Percentiles rank a stretch among this genome's conserved stretches.
Conservation (phyloP, 78 protist genomes). For the Isochrysis galbana region DNA sequence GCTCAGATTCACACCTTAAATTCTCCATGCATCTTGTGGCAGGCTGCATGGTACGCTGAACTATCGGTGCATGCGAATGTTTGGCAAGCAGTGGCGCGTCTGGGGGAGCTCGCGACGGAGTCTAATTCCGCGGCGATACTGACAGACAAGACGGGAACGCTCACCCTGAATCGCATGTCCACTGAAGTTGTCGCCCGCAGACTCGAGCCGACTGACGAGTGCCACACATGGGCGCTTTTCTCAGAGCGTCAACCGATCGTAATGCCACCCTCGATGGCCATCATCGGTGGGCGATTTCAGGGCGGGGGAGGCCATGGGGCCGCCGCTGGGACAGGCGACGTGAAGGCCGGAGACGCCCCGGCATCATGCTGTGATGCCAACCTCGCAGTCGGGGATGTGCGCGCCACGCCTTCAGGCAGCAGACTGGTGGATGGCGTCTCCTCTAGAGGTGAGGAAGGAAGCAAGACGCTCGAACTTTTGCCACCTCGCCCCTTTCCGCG, state of each 20-base stretch:
- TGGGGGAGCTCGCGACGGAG: conserved; percentile 2
- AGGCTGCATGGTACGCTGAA: neutral
- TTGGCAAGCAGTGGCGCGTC: neutral
- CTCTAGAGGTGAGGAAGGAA: too few species aligned
- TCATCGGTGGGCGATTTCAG: neutral
- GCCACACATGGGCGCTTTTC: neutral
- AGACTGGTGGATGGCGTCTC: too few species aligned
- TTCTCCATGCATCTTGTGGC: too few species aligned
- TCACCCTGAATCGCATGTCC: neutral
- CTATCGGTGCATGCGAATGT: neutral
- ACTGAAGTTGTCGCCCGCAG: neutral
- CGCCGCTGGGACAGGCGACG: too few species aligned
- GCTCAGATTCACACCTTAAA: too few species aligned
- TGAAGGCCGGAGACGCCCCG: too few species aligned
- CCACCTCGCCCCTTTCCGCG: neutral
- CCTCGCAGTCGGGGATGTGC: too few species aligned
- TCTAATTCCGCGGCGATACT: neutral
- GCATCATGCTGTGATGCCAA: too few species aligned
- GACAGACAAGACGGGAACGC: conserved; percentile 23
- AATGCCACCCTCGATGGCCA: neutral
- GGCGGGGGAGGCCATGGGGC: neutral
- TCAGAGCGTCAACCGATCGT: neutral
- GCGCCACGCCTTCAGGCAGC: too few species aligned
- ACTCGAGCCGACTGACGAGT: neutral
- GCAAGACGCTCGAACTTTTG: neutral